These are phyloP conservation scores for Colletotrichum tamarilloi DNA, from an alignment of 2,329 filamentous ascomycete genomes.

Conservation along the genomic window DNA sequence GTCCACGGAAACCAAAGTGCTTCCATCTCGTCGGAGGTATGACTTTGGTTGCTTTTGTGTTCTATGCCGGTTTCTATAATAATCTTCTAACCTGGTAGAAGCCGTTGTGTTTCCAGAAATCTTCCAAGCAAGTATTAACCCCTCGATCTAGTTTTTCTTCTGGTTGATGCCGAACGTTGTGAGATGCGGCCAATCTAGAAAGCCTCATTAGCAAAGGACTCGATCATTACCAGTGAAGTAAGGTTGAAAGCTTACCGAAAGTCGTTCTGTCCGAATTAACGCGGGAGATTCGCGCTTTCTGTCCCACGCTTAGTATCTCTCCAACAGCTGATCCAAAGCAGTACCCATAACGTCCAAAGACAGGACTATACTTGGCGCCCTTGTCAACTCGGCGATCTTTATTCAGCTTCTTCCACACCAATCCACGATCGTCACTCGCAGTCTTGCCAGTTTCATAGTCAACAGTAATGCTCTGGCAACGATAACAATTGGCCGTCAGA, in stretches of 20 bases:
- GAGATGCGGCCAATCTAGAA: slow-evolving; percentile 10
- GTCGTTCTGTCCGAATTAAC: not conserved
- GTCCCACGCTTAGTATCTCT: not conserved
- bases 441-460: slow-evolving; percentile 17
- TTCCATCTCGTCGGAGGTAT: no score
- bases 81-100: not conserved
- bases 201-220: not conserved
- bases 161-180: not conserved
- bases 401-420: slow-evolving; percentile 21
- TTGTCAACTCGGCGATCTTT: slow-evolving; percentile 14
- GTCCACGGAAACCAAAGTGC: no score
- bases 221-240: no score
- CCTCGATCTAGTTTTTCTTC: not conserved
- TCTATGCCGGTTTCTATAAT: not conserved
- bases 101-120: not conserved
- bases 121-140: not conserved
- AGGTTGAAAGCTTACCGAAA: not conserved
- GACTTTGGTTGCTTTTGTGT: no score
- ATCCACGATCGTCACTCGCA: slow-evolving; percentile 5
- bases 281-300: not conserved
- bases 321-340: slow-evolving; percentile 6
- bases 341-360: slow-evolving; percentile 17
- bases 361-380: slow-evolving; percentile 12
- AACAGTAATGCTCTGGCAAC: slow-evolving; percentile 23
- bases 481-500: slow-evolving; percentile 11